phyloP scores from a whole-genome alignment of 2,329 filamentous ascomycete species.

The Penicillium sp. region DNA sequence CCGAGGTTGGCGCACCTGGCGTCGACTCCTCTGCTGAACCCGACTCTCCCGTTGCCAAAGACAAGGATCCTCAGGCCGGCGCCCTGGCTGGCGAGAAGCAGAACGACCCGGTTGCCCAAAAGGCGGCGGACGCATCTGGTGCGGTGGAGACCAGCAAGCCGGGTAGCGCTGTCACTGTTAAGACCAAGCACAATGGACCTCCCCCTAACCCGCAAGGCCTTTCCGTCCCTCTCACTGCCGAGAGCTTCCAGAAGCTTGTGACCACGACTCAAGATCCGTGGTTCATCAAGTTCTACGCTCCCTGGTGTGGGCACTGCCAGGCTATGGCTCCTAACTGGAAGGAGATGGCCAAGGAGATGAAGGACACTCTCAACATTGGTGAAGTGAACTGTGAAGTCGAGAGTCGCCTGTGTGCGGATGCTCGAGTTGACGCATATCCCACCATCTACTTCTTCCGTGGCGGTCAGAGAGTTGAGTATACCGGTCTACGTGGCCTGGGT shows the following conservation, averaged over 20 bases:
- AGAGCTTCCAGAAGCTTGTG: constrained; percentile 84
- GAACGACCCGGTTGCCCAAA: constrained; percentile 46
- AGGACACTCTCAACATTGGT: constrained; percentile 85
- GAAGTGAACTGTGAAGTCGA: constrained; percentile 95
- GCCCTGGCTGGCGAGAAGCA: constrained; percentile 50
- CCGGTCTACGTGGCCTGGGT: constrained; percentile 86
- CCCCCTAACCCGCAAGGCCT: constrained; percentile 76
- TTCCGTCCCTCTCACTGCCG: constrained; percentile 77
- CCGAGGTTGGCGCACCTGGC: constrained; percentile 68
- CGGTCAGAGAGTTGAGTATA: constrained; percentile 89
- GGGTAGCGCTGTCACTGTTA: constrained; percentile 39
- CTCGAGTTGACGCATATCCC: constrained; percentile 77
- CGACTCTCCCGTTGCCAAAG: constrained; percentile 48
- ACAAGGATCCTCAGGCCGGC: constrained; percentile 49
- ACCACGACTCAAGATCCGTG: constrained; percentile 88
- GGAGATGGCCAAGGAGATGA: constrained; percentile 89
- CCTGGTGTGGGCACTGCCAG: constrained; percentile 96
- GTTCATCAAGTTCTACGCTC: constrained; percentile 99
- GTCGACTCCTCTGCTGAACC: constrained; percentile 52
- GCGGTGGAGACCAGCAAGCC: constrained; percentile 55
- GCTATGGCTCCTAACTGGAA: constrained; percentile 89
- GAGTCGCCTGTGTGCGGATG: constrained; percentile 88
- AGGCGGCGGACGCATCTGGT: constrained; percentile 39
- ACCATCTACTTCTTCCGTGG: constrained; percentile 93
- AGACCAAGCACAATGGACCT: constrained; percentile 58